Evolutionary conservation across 768 basidiomycete genomes (phyloP), one percentile per base, ranked within the genome.

Genomic region (Termitomyces sp.): DNA sequence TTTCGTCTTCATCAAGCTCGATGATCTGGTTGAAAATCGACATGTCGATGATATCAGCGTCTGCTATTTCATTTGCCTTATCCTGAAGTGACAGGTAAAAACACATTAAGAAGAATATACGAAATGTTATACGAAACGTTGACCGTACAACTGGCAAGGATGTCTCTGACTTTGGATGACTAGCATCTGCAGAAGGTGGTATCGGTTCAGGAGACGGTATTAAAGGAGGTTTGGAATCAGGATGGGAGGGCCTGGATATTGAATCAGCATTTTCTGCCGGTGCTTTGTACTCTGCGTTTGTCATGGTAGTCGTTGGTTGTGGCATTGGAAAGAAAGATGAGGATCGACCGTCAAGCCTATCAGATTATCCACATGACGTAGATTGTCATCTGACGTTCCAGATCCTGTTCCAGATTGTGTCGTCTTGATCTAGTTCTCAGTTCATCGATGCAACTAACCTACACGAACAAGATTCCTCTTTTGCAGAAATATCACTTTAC

Each of bases 21-120:
- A 94, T 80, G 61, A 98, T 85, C 72, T 98, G 96, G 5, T 70
- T 64, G 69, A 99, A 93, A 18, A 81, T 87, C 0, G 87, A 85
- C 83, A 85, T 83, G 69, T 97, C 84, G 66, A 98, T 84, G 37
- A 84, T 72, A 20, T 69, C 69, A 6, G 26, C 31, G 24, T 47
- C 46, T 29, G 26, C 12, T 27, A 22, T 41, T 48, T 32, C 26
- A 29, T 57, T 37, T 8, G 31, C 20, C 31, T 39, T 34, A 24
- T 60, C 46, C 61, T 61, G 51, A 20, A 44, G 24, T 20, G 42
- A 37, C 31, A 29, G 26, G 59, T 63, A 9, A 61, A 41, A 29
- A 26, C 7, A 22, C 41, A 52, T 57, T 41, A 22, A 49, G 24
- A 43, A 18, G 29, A 36, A 61, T 61, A 56, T 26, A 34, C 36